A percentile compares a stretch with the other conserved stretches of the same genome.
phyloP scores from a whole-genome alignment of 2,329 filamentous ascomycete species.

The Aureobasidium namibiae region DNA sequence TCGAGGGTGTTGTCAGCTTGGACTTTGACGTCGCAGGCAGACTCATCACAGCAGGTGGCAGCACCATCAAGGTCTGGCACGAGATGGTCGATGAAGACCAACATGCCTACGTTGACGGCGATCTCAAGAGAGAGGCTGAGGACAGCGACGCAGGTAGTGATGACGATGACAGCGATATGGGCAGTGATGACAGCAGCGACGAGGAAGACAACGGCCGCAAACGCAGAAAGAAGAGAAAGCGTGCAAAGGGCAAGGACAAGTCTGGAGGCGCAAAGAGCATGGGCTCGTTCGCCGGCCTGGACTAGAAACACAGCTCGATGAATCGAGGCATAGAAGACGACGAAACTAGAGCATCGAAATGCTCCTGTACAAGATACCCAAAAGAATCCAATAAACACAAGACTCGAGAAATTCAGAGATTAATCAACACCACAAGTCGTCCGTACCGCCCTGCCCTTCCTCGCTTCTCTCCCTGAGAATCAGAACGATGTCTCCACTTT shows the following conservation, averaged over 20 bases:
- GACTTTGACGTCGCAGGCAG: conserved; percentile 78
- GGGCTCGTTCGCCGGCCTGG: conserved; percentile 4
- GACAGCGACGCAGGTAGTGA: conserved; percentile 40
- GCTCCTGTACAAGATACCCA: not conserved
- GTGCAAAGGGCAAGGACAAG: conserved; percentile 22
- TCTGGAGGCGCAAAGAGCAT: conserved; percentile 4
- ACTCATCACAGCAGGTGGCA: conserved; percentile 83
- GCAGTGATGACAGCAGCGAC: conserved; percentile 31
- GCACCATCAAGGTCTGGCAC: conserved; percentile 82
- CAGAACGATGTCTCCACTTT: no score
- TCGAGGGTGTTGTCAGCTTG: conserved; percentile 75
- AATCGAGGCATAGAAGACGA: not conserved
- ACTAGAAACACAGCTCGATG: not conserved
- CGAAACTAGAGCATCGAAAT: not conserved
- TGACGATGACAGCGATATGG: conserved; percentile 32
- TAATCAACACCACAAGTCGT: not conserved
- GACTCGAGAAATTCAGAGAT: not conserved
- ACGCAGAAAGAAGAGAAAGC: conserved; percentile 36
- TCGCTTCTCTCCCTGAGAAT: not conserved
- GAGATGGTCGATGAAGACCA: conserved; percentile 48
- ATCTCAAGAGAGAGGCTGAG: conserved; percentile 36
- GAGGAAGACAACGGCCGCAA: conserved; percentile 34
- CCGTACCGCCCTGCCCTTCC: not conserved
- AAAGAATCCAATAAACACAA: not conserved
- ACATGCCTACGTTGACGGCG: conserved; percentile 33